Evolutionary conservation across 2,329 filamentous ascomycete genomes (phyloP).

Genomic region (Diaporthe sp.): DNA sequence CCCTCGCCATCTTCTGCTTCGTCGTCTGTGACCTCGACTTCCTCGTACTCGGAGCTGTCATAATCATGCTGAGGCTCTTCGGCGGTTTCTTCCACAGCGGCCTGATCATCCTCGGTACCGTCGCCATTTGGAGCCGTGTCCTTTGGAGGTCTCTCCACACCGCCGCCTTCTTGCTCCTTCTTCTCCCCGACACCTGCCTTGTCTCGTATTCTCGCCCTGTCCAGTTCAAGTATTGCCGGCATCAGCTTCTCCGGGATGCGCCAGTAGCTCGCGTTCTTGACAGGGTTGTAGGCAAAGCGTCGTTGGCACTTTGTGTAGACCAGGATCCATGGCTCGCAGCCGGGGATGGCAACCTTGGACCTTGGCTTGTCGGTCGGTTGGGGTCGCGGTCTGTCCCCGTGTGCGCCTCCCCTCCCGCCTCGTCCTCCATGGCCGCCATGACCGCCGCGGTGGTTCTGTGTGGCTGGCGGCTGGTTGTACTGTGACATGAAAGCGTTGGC

Average conservation of each 20-base stretch:
- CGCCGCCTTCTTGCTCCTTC: conserved; percentile 25
- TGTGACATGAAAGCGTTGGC: conserved; percentile 74
- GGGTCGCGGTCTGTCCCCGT: conserved; percentile 72
- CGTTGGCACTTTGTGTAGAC: conserved; percentile 93
- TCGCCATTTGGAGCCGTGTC: conserved; percentile 42
- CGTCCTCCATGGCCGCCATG: conserved; percentile 51
- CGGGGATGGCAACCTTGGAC: conserved; percentile 83
- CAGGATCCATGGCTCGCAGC: conserved; percentile 87
- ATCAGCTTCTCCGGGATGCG: conserved; percentile 91
- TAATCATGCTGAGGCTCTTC: conserved; percentile 58
- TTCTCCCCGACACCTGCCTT: conserved; percentile 57
- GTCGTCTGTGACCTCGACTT: conserved; percentile 77
- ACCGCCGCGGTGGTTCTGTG: conserved; percentile 54
- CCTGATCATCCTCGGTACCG: conserved; percentile 47
- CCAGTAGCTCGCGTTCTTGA: conserved; percentile 93
- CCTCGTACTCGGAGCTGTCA: conserved; percentile 82
- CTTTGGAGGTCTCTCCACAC: conserved; percentile 37
- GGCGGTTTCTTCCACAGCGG: conserved; percentile 56
- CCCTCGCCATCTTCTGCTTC: conserved; percentile 66
- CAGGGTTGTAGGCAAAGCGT: conserved; percentile 90
- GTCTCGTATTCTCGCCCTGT: conserved; percentile 78
- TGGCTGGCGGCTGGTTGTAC: conserved; percentile 58
- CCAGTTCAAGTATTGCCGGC: conserved; percentile 80
- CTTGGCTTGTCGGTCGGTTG: conserved; percentile 85
- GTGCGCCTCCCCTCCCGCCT: conserved; percentile 55